Conservation (phyloP, 2,329 filamentous ascomycete species). For the Dryadomyces sulphureus region DNA sequence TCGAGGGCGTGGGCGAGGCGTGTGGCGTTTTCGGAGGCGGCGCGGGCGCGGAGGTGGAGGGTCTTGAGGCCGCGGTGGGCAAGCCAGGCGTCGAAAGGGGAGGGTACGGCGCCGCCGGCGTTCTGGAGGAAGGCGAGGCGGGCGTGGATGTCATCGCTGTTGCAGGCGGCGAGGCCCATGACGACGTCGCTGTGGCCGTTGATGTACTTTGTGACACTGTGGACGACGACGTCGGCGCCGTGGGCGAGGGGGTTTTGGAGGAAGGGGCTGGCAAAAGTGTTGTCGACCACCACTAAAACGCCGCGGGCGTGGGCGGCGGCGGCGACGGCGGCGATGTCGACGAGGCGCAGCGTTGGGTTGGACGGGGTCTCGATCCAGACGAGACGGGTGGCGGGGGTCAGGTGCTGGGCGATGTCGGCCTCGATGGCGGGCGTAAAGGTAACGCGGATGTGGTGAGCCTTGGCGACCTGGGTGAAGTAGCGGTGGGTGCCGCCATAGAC, state of each 20-base stretch:
- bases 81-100: constrained; percentile 94
- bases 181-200: constrained; percentile 94
- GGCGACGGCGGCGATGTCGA: constrained; percentile 81
- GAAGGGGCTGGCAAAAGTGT: constrained; percentile 94
- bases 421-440: constrained; percentile 92
- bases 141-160: constrained; percentile 62
- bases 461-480: constrained; percentile 96
- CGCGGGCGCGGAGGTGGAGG: constrained; percentile 77
- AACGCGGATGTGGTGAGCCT: constrained; percentile 84
- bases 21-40: constrained; percentile 70
- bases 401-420: constrained; percentile 69
- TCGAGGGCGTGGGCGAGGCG: constrained; percentile 65
- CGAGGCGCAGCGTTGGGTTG: constrained; percentile 84
- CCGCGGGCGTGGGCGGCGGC: constrained; percentile 73
- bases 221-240: constrained; percentile 91
- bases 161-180: constrained; percentile 95
- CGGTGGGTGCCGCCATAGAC: constrained; percentile 96
- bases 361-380: constrained; percentile 96
- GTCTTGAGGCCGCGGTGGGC: constrained; percentile 96
- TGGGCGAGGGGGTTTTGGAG: constrained; percentile 92
- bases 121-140: constrained; percentile 88
- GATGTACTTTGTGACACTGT: constrained; percentile 98
- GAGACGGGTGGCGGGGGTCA: constrained; percentile 77
- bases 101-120: constrained; percentile 89
- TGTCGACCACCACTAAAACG: constrained; percentile 95